Evolutionary conservation across 768 basidiomycete genomes (phyloP), one percentile per base, ranked within the genome.

Genomic region (Mycena capillaripes): DNA sequence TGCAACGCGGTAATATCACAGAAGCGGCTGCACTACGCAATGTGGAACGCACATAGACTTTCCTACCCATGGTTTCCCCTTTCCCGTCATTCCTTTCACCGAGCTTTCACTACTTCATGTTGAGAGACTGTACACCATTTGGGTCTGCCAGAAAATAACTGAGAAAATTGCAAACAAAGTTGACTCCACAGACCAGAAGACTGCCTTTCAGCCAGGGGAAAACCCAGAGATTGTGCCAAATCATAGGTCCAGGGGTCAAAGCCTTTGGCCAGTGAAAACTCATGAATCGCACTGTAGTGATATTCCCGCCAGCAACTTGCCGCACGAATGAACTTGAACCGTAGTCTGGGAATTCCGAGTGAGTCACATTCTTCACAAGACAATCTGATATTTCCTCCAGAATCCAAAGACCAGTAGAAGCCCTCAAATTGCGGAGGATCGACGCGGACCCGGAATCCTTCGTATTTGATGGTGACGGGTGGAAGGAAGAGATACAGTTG

Each of bases 271-370:
- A 7, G 23, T 3, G 38, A 25, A 40, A 59, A 59, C 34, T 59
- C 57, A 21, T 36, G 36, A 23, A 59, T 59, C 23, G 57, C 57
- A 30, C n/a, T 59, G 57, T 59, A 59, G 30, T 59, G 34, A 40
- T 59, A 59, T 25, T 59, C 57, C 23, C 30, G 7, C 57, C 57
- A 59, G 34, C 48, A 32, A 32, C 32, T 36, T 56, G 29, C 55
- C 29, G 21, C 21, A 8, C 55, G 55, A 16, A 36, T 36, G 34
- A 56, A 56, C 30, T 36, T n/a, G 11, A 32, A 32, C 2, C 34
- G 30, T 36, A 56, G 16, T 56, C 48, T 50, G 62, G 62, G 25
- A 53, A 30, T 12, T 5, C 62, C 50, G 25, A 64, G 1, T 7
- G 9, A 10, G n/a, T 64, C 62, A 10, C 48, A 52, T 9, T 52